Conservation (phyloP, 176 grass and related monocot genomes). For the Musa troglodytarum region DNA sequence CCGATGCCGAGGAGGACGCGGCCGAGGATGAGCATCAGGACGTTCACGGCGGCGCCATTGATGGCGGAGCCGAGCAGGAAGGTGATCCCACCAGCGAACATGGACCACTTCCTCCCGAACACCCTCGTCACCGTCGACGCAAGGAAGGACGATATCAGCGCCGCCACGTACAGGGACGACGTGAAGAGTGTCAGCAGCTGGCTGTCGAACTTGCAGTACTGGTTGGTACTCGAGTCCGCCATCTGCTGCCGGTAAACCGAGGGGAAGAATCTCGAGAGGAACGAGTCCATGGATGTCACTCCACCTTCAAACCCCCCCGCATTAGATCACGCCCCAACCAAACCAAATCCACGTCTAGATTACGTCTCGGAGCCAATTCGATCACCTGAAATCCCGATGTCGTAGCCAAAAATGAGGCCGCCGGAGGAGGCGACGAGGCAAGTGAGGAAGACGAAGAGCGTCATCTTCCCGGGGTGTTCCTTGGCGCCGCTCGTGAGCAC, state of each 20-base stretch:
- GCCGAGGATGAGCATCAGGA: slow-evolving; percentile 29
- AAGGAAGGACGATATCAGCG: slow-evolving; percentile 26
- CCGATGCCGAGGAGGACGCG: slow-evolving; percentile 39
- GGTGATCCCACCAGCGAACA: slow-evolving; percentile 20
- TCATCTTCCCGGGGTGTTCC: background rate
- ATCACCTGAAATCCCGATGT: background rate
- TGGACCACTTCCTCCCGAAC: slow-evolving; percentile 47
- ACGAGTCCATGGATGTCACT: slow-evolving; percentile 37
- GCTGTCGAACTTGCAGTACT: slow-evolving; percentile 95
- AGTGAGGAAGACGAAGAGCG: background rate
- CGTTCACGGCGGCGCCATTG: slow-evolving; percentile 25
- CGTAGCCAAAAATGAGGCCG: background rate
- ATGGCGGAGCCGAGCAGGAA: slow-evolving; percentile 27
- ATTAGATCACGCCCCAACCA: no score
- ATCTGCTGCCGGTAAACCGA: slow-evolving; percentile 30
- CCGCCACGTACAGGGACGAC: slow-evolving; percentile 42
- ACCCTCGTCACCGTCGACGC: slow-evolving; percentile 14
- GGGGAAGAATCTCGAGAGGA: slow-evolving; percentile 44
- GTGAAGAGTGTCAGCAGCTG: slow-evolving; percentile 26
- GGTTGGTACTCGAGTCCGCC: slow-evolving; percentile 27
- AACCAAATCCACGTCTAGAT: no score
- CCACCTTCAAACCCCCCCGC: background rate
- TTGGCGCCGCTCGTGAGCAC: background rate
- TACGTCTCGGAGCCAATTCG: no score
- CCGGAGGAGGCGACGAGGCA: background rate